These are phyloP conservation scores for Gilbertella persicaria DNA, from an alignment of 371 early-diverging fungal genomes.

Conservation along the genomic window DNA sequence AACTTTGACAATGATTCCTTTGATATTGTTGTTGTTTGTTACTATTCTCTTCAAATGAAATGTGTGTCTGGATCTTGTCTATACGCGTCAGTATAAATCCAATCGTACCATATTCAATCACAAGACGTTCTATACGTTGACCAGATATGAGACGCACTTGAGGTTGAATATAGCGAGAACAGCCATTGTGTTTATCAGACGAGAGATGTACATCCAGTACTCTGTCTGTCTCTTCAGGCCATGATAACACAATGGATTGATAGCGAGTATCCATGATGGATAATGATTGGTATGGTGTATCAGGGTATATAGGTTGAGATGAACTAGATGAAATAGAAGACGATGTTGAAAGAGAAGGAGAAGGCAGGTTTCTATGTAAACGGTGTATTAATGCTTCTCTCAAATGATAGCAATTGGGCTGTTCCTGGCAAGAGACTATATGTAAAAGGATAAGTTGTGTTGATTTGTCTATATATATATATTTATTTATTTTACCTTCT, in stretches of 20 bases:
- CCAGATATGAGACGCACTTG: constrained; percentile 12
- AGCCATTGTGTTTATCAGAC: constrained; percentile 19
- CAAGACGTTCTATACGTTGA: constrained; percentile 16
- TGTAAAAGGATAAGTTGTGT: too few species aligned
- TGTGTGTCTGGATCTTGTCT: constrained; percentile 3
- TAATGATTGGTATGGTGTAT: constrained; percentile 24
- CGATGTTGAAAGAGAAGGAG: not conserved
- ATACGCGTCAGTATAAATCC: constrained; percentile 27
- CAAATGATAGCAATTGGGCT: too few species aligned
- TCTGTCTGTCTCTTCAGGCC: constrained; percentile 28
- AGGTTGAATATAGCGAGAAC: constrained; percentile 30
- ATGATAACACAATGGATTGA: constrained; percentile 33
- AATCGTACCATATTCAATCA: constrained; percentile 41
- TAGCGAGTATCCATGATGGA: constrained; percentile 34
- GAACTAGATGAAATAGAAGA: not conserved
- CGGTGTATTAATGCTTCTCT: not conserved
- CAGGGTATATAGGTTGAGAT: not conserved
- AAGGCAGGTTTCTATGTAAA: not conserved
- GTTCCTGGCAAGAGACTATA: too few species aligned
- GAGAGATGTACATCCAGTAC: constrained; percentile 15
- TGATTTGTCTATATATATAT: not conserved
- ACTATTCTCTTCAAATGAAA: constrained; percentile 3
- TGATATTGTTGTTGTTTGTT: constrained; percentile 1
- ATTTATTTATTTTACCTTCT: constrained; percentile 41
- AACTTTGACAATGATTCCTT: constrained; percentile 38